Percentiles rank a stretch among this genome's conserved stretches.
These are phyloP conservation scores for Dryadomyces quercus-mongolicae DNA, from an alignment of 2,329 filamentous ascomycete genomes.

Conservation along the genomic window DNA sequence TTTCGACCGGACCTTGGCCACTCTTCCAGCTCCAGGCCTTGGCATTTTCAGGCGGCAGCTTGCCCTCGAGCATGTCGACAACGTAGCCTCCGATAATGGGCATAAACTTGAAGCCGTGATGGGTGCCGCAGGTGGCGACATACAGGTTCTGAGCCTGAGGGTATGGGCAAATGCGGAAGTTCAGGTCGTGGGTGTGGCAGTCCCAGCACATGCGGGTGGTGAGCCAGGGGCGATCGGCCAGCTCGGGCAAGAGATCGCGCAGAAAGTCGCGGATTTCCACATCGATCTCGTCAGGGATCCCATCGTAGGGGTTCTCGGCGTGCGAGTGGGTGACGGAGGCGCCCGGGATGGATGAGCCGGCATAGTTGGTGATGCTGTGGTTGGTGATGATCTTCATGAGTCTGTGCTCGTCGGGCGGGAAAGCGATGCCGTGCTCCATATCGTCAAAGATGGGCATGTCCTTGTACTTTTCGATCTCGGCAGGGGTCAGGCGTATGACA, in stretches of 20 bases:
- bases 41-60: conserved; percentile 29
- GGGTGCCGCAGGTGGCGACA: conserved; percentile 52
- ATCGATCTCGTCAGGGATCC: conserved; percentile 37
- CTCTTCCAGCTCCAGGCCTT: conserved; percentile 23
- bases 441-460: conserved; percentile 23
- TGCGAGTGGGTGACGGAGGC: conserved; percentile 13
- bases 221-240: conserved; percentile 35
- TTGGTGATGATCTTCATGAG: conserved; percentile 43
- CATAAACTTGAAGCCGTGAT: conserved; percentile 58
- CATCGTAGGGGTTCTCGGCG: conserved; percentile 17
- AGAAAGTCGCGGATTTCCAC: conserved; percentile 38
- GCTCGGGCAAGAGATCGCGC: conserved; percentile 33
- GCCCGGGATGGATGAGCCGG: conserved; percentile 13
- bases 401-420: conserved; percentile 35
- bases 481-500: conserved; percentile 43
- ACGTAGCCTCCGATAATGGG: conserved; percentile 52
- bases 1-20: conserved; percentile 10
- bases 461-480: conserved; percentile 41
- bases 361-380: conserved; percentile 37
- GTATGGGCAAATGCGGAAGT: conserved; percentile 52
- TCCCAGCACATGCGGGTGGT: conserved; percentile 54
- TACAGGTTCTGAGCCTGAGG: conserved; percentile 39
- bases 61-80: conserved; percentile 38
- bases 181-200: conserved; percentile 46
- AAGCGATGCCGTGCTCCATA: conserved; percentile 28